Conservation (phyloP, 2,329 filamentous ascomycete species). For the Trichoderma sp. region DNA sequence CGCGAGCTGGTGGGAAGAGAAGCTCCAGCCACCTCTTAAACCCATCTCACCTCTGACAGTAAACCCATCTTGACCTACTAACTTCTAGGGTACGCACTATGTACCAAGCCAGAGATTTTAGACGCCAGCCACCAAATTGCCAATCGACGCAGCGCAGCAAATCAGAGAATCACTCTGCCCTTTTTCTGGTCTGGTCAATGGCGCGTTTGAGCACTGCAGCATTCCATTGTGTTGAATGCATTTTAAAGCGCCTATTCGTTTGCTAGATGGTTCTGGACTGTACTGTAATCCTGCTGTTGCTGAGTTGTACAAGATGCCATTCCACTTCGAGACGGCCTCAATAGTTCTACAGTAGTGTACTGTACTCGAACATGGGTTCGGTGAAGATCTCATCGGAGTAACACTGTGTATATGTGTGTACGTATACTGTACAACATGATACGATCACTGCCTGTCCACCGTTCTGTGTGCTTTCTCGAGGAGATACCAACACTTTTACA, state of each 20-base stretch:
- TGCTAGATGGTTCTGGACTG: background rate
- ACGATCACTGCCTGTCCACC: background rate
- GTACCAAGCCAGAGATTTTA: background rate
- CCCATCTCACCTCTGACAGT: no score
- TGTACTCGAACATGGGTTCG: background rate
- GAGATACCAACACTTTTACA: background rate
- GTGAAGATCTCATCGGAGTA: background rate
- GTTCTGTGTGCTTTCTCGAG: no score
- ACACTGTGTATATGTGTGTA: background rate
- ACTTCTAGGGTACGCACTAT: background rate
- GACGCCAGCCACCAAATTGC: slow-evolving; percentile 1
- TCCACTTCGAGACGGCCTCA: background rate
- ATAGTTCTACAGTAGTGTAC: no score
- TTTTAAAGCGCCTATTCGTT: background rate
- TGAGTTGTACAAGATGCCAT: background rate
- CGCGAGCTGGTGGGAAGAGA: slow-evolving; percentile 22
- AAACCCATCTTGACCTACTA: background rate
- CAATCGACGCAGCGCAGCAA: background rate
- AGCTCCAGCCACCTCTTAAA: slow-evolving; percentile 25
- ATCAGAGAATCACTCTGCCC: background rate
- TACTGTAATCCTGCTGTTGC: background rate
- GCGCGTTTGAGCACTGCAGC: no score
- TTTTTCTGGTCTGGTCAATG: background rate
- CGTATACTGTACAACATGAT: background rate
- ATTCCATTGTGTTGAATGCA: background rate